Conservation (phyloP, 495 filamentous ascomycete species). For the Penicillium manginii region DNA sequence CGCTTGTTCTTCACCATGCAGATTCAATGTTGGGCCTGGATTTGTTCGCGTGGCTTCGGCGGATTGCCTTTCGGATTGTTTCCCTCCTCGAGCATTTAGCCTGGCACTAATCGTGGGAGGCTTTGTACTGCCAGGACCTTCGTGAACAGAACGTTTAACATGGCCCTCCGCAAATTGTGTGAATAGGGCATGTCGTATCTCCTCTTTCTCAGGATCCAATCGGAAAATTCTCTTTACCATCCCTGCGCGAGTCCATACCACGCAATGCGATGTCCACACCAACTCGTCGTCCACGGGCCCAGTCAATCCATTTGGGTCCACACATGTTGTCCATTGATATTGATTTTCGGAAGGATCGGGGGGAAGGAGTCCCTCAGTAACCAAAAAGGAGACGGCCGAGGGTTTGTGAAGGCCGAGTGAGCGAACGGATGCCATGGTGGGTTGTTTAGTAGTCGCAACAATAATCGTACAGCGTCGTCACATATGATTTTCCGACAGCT, state of each 20-base stretch:
- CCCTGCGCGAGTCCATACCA: constrained; percentile 89
- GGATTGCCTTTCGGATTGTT: constrained; percentile 21
- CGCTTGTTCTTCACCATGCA: constrained; percentile 24
- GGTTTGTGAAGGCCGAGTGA: constrained; percentile 90
- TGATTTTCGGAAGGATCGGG: constrained; percentile 64
- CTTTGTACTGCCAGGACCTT: constrained; percentile 4
- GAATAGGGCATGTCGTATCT: constrained; percentile 80
- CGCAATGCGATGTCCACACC: constrained; percentile 78
- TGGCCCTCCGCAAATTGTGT: constrained; percentile 71
- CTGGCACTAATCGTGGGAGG: constrained; percentile 3
- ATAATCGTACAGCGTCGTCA: constrained; percentile 26
- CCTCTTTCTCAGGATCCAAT: constrained; percentile 84
- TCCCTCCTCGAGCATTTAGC: constrained; percentile 21
- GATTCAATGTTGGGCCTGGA: constrained; percentile 28
- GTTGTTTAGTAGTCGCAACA: constrained; percentile 29
- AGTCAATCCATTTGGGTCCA: constrained; percentile 46
- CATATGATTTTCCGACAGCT: constrained; percentile 22
- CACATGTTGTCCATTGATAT: constrained; percentile 71
- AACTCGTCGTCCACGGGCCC: constrained; percentile 74
- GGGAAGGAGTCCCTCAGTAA: constrained; percentile 78
- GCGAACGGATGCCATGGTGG: constrained; percentile 79
- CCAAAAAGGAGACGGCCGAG: constrained; percentile 77
- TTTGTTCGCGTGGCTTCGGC: constrained; percentile 17
- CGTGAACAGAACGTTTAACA: constrained; percentile 23
- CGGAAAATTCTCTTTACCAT: constrained; percentile 85